Base-by-base conservation (phyloP, 208 protist genomes). In the Acanthamoeba castellanii region DNA sequence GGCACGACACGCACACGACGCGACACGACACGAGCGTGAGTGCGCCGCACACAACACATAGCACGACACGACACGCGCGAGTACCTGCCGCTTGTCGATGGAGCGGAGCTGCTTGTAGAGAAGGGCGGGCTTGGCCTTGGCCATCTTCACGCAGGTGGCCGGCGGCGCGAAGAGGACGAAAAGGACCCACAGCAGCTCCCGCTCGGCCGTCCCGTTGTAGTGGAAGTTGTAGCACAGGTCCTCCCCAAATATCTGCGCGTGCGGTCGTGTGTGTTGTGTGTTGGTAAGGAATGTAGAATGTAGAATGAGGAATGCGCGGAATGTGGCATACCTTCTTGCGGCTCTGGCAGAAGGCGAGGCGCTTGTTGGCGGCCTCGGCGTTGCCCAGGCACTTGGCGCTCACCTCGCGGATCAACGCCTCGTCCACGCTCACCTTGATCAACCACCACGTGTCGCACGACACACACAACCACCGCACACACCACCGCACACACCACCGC, bases 121-220 rank as follows among this genome's bases (percentile, higher is more conserved):
- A n/a, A 76, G 68, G 68, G 34, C 68, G n/a, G 68, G 68, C 68
- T 76, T 76, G 68, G 68, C 68, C 68, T 76, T 76, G 30, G 68
- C 68, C 68, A 76, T 32, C 68, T 76, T 32, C 68, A 76, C 68
- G 68, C 68, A 76, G 68, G 68, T 5, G 68, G 68, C 68, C 11
- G 68, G 68, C 68, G 68, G 68, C n/a, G 68, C 68, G 30, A 32
- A 76, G 11, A 76, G 25, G n/a, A 76, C 34, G 34, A 76, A 76
- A 0, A 76, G 30, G 30, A 76, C 27, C 68, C 68, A 76, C 68
- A 76, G 68, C 11, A 76, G 68, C 68, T 76, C 11, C n/a, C 34
- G 27, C 27, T 76, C 68, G 30, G 68, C 68, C 68, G 68, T 45
- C 27, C 68, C 68, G 68, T 76, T 76, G 68, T 76, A 76, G 27